A percentile compares a stretch with the other conserved stretches of the same genome.
Conservation (phyloP, 805 yeast species). For the Yamadazyma laniorum region DNA sequence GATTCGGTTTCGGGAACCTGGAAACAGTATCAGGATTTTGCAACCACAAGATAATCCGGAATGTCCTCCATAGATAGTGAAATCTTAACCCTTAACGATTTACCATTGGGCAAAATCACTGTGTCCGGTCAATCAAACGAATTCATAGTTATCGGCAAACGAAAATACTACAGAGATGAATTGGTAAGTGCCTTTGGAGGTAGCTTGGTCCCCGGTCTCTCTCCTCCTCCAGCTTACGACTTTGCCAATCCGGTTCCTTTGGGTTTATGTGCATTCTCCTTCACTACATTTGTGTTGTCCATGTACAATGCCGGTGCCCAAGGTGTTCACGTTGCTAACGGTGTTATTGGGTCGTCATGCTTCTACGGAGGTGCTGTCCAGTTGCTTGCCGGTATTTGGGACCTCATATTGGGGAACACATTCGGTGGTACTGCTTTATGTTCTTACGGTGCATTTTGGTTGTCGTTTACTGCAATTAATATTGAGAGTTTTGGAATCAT, state of each 20-base stretch:
- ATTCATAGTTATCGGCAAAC: slow-evolving; percentile 28
- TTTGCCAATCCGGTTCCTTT: slow-evolving; percentile 68
- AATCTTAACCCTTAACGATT: slow-evolving; percentile 5
- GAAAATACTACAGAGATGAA: slow-evolving; percentile 31
- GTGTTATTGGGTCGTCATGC: slow-evolving; percentile 55
- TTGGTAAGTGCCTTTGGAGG: slow-evolving; percentile 40
- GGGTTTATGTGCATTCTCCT: slow-evolving; percentile 60
- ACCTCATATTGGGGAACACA: slow-evolving; percentile 59
- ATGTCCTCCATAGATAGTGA: slow-evolving; percentile 9
- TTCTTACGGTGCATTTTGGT: slow-evolving; percentile 71
- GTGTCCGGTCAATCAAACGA: slow-evolving; percentile 32
- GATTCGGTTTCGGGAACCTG: too few species aligned
- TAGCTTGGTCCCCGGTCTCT: slow-evolving; percentile 31
- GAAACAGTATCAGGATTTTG: too few species aligned
- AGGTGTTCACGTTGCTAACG: slow-evolving; percentile 50
- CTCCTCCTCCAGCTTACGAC: slow-evolving; percentile 47
- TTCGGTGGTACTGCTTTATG: slow-evolving; percentile 66
- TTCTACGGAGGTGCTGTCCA: slow-evolving; percentile 66
- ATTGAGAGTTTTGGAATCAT: slow-evolving; percentile 60
- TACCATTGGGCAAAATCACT: slow-evolving; percentile 14
- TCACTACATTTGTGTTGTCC: slow-evolving; percentile 60
- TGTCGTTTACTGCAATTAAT: slow-evolving; percentile 58
- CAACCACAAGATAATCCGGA: too few species aligned
- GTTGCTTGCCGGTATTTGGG: slow-evolving; percentile 65
- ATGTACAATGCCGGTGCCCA: slow-evolving; percentile 55